Conservation (phyloP, 495 filamentous ascomycete genomes). For the Xylaria palmicola region DNA sequence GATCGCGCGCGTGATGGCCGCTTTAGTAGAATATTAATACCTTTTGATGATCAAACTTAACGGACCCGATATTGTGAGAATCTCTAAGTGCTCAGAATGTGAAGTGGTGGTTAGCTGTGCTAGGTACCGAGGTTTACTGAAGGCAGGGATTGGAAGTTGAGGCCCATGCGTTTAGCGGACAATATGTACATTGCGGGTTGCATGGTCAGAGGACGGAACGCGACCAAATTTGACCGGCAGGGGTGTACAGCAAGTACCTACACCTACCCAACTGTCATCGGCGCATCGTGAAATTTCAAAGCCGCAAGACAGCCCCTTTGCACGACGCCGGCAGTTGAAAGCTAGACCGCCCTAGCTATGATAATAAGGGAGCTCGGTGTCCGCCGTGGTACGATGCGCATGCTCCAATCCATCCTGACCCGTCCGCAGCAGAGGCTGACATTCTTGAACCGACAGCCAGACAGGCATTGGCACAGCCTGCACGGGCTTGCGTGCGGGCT, state of each 20-base stretch:
- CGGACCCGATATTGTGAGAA: no score
- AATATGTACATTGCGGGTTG: no score
- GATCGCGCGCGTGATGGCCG: conserved; percentile 17
- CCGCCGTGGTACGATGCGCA: conserved; percentile 52
- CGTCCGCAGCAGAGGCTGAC: conserved; percentile 23
- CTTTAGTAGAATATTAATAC: conserved; percentile 9
- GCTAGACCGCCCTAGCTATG: conserved; percentile 34
- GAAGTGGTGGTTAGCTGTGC: no score
- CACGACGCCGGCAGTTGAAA: background rate
- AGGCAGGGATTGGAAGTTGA: no score
- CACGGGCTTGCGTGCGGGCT: conserved; percentile 35
- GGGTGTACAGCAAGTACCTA: background rate
- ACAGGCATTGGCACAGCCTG: conserved; percentile 42
- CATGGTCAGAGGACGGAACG: no score
- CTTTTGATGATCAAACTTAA: conserved; percentile 5
- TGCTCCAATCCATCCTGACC: no score
- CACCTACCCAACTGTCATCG: conserved; percentile 9
- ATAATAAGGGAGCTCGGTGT: conserved; percentile 52
- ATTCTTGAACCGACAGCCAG: conserved; percentile 36
- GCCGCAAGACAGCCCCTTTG: background rate
- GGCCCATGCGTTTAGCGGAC: no score
- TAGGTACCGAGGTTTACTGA: no score
- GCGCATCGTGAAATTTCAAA: conserved; percentile 14
- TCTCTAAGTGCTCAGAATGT: no score
- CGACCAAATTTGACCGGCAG: background rate